Evolutionary conservation across 1,139 yeast species (phyloP), one percentile per base, ranked within the genome.

Genomic region (Yamadazyma buinensis): DNA sequence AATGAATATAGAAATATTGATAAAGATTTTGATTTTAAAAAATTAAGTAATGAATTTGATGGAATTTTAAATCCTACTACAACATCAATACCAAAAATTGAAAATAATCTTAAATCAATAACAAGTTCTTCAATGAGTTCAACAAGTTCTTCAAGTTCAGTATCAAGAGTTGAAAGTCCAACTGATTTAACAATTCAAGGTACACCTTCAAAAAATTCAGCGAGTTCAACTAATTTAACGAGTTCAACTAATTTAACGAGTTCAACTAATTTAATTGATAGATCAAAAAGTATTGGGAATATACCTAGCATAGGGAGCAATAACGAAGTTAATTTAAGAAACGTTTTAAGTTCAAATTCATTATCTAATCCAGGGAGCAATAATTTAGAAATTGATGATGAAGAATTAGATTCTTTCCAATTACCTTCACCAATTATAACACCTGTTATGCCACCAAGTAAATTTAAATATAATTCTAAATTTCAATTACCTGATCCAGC

Each of bases 1-100:
- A 80, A 77, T 41, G 65, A 61, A 29, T 79, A 78, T 49, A 64
- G 86, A 47, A 67, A 78, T 45, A 70, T 79, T 25, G 82, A 77
- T 37, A 61, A 60, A 33, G 82, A 77, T 1, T 79, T 71, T 47
- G 64, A 64, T 44, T 79, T 79, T 47, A 66, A 65, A 28, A 15
- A 26, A 7, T 34, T 45, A 14, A 27, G 31, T 17, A 36, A 43
- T 11, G 39, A 37, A 5, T 12, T 32, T 9, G 33, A 30, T 6
- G 21, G n/a, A n/a, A 17, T 17, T 17, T 14, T 17, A 13, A 14
- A 7, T 9, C n/a, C 8, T 21, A 21, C 7, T 19, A 10, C 30
- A 3, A 7, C 14, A 6, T 12, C 10, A 5, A 9, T 11, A 8
- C 12, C 12, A 9, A 13, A 15, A 7, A 15, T 26, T 17, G 29